Evolutionary conservation across 1,284 basidiomycete genomes (phyloP).

Genomic region (Athelia sp.): DNA sequence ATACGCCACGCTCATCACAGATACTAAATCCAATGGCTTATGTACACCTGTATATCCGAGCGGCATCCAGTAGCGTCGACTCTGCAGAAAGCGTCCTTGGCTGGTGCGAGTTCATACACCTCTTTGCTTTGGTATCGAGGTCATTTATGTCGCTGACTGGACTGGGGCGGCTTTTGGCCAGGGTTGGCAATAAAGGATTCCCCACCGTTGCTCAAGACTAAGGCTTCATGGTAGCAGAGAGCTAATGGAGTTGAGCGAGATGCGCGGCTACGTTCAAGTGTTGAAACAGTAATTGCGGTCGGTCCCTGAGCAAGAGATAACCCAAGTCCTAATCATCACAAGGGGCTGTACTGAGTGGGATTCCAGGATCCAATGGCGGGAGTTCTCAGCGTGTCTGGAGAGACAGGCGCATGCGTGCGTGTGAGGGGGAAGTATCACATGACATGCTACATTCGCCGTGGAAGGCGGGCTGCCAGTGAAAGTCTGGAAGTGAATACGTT

Average conservation of each 20-base stretch:
- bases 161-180: conserved; percentile 50
- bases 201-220: conserved; percentile 60
- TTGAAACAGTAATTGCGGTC: too few relatives aligned
- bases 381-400: too few relatives aligned
- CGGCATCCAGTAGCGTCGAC: conserved; percentile 47
- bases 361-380: too few relatives aligned
- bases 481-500: too few relatives aligned
- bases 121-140: conserved; percentile 22
- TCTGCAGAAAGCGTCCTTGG: conserved; percentile 36
- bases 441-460: too few relatives aligned
- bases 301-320: too few relatives aligned
- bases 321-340: too few relatives aligned
- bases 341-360: too few relatives aligned
- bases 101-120: conserved; percentile 42
- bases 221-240: conserved; percentile 40
- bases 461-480: too few relatives aligned
- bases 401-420: too few relatives aligned
- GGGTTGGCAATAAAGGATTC: conserved; percentile 61
- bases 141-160: conserved; percentile 60
- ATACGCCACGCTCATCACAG: conserved; percentile 42
- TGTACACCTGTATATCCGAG: conserved; percentile 56
- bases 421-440: too few relatives aligned
- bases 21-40: conserved; percentile 44
- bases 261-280: too few relatives aligned
- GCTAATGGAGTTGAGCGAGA: not conserved